Evolutionary conservation across 2,329 filamentous ascomycete genomes (phyloP).

Genomic region (Diplodia scrobiculata): DNA sequence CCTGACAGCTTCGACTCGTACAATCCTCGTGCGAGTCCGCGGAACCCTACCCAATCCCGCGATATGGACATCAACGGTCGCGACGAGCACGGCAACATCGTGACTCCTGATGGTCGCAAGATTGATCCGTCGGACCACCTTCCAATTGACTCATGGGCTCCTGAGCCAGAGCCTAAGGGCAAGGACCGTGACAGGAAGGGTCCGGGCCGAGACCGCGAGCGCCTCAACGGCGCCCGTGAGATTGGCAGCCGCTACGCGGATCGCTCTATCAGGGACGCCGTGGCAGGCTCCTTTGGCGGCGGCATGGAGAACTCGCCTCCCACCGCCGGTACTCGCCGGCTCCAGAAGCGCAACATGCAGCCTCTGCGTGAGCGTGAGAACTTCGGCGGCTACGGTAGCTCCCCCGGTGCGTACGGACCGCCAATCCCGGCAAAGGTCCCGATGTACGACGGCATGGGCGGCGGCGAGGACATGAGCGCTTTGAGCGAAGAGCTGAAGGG

Average conservation of each 20-base stretch:
- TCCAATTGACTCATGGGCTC: slow-evolving; percentile 75
- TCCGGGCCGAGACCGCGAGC: slow-evolving; percentile 49
- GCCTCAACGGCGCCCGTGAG: slow-evolving; percentile 56
- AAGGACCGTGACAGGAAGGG: slow-evolving; percentile 42
- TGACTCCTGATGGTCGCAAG: slow-evolving; percentile 73
- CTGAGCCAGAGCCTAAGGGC: slow-evolving; percentile 69
- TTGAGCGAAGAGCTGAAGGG: slow-evolving; percentile 69
- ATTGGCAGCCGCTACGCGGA: slow-evolving; percentile 33
- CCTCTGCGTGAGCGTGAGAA: slow-evolving; percentile 43
- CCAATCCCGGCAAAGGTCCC: slow-evolving; percentile 73
- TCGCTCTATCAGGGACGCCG: slow-evolving; percentile 25
- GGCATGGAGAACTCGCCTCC: not conserved
- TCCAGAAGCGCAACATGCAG: slow-evolving; percentile 37
- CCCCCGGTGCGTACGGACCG: slow-evolving; percentile 49
- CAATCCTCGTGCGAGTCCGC: slow-evolving; percentile 57
- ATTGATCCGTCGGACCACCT: slow-evolving; percentile 80
- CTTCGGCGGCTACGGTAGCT: slow-evolving; percentile 40
- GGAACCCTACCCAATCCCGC: slow-evolving; percentile 39
- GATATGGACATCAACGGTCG: slow-evolving; percentile 40
- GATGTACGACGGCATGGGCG: slow-evolving; percentile 52
- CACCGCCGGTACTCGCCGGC: slow-evolving; percentile 30
- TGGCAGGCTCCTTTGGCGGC: slow-evolving; percentile 8
- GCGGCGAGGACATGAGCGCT: slow-evolving; percentile 56
- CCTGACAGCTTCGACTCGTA: slow-evolving; percentile 75
- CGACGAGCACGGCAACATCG: slow-evolving; percentile 66